Percentiles rank a stretch among this genome's conserved stretches.
These are phyloP conservation scores for Aphanoascus verrucosus DNA, from an alignment of 2,329 filamentous ascomycete genomes.

Conservation along the genomic window DNA sequence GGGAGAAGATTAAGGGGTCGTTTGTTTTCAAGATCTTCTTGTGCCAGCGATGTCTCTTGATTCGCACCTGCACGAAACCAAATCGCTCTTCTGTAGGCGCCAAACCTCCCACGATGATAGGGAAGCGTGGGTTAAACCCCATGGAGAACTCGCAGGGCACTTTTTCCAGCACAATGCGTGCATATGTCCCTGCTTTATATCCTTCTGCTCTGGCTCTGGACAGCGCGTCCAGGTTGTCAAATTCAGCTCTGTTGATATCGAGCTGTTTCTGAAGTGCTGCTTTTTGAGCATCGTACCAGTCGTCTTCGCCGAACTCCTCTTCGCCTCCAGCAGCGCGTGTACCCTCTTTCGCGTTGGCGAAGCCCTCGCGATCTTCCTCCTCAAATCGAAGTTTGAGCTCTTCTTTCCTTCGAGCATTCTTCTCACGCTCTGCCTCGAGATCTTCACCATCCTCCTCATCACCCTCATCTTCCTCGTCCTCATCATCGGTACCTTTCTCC, in stretches of 20 bases:
- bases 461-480: slow-evolving; percentile 24
- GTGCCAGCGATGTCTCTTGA: slow-evolving; percentile 97
- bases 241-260: slow-evolving; percentile 92
- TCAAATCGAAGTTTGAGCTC: slow-evolving; percentile 91
- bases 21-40: slow-evolving; percentile 99
- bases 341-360: slow-evolving; percentile 72
- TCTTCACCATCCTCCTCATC: slow-evolving; percentile 30
- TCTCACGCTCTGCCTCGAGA: slow-evolving; percentile 79
- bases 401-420: slow-evolving; percentile 84
- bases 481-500: slow-evolving; percentile 24
- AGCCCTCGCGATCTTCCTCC: slow-evolving; percentile 94
- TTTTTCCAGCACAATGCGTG: slow-evolving; percentile 75
- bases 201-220: slow-evolving; percentile 81
- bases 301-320: slow-evolving; percentile 83
- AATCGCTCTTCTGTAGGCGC: slow-evolving; percentile 90
- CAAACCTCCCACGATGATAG: slow-evolving; percentile 82
- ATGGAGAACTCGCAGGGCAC: slow-evolving; percentile 84
- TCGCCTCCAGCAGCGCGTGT: slow-evolving; percentile 61
- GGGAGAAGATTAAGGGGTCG: slow-evolving; percentile 90
- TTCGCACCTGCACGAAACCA: slow-evolving; percentile 86
- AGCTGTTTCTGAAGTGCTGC: slow-evolving; percentile 88
- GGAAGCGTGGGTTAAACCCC: slow-evolving; percentile 69
- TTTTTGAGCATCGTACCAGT: slow-evolving; percentile 98
- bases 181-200: slow-evolving; percentile 84
- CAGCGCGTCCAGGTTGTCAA: slow-evolving; percentile 71